Conservation (phyloP, 257 asterid genomes). For the Solanum corneliomulleri region DNA sequence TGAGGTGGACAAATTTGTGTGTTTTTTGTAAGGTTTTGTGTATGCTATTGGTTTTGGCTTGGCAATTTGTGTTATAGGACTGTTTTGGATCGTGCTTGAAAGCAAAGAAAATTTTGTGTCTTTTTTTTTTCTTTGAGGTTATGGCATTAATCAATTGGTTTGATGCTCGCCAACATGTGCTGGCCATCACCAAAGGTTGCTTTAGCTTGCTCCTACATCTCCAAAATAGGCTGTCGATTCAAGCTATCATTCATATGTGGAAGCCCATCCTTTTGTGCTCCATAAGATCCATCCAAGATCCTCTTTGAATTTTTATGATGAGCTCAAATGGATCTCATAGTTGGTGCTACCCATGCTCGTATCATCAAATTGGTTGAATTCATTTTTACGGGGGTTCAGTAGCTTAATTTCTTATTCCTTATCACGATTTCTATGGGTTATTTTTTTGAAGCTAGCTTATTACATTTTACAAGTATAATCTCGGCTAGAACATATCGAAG, state of each 20-base stretch:
- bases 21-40: not conserved
- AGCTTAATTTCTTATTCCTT: not conserved
- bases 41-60: not conserved
- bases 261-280: not conserved
- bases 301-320: not conserved
- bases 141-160: not conserved
- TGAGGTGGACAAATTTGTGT: not conserved
- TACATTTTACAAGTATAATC: not conserved
- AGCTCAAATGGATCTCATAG: not conserved
- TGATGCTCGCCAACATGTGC: not conserved
- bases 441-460: not conserved
- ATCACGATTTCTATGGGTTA: not conserved
- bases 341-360: not conserved
- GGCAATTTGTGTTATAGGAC: not conserved
- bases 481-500: not conserved
- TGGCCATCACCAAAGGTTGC: not conserved
- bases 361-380: not conserved
- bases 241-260: not conserved
- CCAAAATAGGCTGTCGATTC: not conserved
- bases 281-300: not conserved
- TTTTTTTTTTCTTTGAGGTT: not conserved
- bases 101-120: not conserved
- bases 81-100: not conserved
- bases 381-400: not conserved
- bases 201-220: not conserved